Evolutionary conservation across 371 early-diverging fungal species (phyloP).

Genomic region (Furculomyces boomerangus): DNA sequence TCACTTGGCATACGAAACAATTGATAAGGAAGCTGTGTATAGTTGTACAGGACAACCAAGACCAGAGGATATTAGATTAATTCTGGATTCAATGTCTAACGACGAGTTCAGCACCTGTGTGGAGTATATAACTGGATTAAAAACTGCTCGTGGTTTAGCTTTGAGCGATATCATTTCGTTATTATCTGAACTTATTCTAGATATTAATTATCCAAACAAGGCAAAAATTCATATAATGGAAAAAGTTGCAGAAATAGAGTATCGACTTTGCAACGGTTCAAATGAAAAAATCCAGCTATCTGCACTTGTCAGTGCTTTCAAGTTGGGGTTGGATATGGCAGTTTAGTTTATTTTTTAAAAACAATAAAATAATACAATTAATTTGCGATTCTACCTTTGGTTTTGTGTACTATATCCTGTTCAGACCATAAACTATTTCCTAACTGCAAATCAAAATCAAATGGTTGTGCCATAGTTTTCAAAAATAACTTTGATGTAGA

Average conservation of each 20-base stretch:
- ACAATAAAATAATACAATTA: too few species aligned
- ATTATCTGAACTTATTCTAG: slow-evolving; percentile 36
- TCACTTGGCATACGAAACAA: slow-evolving; percentile 61
- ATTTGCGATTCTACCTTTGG: too few species aligned
- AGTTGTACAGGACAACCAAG: slow-evolving; percentile 81
- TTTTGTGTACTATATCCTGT: slow-evolving; percentile 16
- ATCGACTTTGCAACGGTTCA: slow-evolving; percentile 57
- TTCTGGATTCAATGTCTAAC: slow-evolving; percentile 58
- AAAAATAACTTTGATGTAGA: slow-evolving; percentile 86
- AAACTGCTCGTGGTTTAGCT: slow-evolving; percentile 68
- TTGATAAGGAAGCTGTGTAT: slow-evolving; percentile 67
- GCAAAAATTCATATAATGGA: slow-evolving; percentile 47
- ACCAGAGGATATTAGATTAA: slow-evolving; percentile 65
- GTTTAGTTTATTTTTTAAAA: slow-evolving; percentile 4
- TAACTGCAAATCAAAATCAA: slow-evolving; percentile 31
- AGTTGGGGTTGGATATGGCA: slow-evolving; percentile 45
- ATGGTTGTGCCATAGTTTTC: slow-evolving; percentile 92
- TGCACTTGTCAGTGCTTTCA: slow-evolving; percentile 61
- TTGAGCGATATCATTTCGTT: slow-evolving; percentile 72
- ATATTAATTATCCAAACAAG: slow-evolving; percentile 45
- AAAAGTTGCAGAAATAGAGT: slow-evolving; percentile 78
- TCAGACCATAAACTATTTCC: slow-evolving; percentile 25
- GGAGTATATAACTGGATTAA: slow-evolving; percentile 45
- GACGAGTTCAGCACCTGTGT: slow-evolving; percentile 63
- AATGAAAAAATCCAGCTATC: slow-evolving; percentile 67